phyloP scores from a whole-genome alignment of 2,329 filamentous ascomycete species.

The Alternaria sp. region DNA sequence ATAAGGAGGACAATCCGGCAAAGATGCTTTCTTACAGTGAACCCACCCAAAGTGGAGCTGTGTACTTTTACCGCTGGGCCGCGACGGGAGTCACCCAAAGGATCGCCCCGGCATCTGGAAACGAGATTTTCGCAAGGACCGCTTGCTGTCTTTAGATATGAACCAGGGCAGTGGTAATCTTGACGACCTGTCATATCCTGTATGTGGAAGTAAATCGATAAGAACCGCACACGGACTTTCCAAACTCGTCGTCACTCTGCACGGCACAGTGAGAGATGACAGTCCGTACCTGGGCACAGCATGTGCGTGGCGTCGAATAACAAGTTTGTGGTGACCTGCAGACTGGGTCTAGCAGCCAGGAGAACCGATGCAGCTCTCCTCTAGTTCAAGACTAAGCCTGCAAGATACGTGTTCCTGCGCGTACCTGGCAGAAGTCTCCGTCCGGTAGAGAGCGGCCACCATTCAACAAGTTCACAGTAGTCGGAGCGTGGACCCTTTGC shows the following conservation, averaged over 20 bases:
- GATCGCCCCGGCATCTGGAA: slow-evolving; percentile 1
- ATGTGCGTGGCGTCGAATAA: slow-evolving; percentile 4
- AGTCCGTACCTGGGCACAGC: not conserved
- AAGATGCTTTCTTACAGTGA: slow-evolving; percentile 2
- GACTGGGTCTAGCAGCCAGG: not conserved
- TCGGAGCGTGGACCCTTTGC: not conserved
- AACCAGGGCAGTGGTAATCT: not conserved
- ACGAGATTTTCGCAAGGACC: slow-evolving; percentile 14
- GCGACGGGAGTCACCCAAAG: not conserved
- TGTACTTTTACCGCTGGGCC: slow-evolving; percentile 1
- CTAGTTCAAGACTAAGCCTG: not conserved
- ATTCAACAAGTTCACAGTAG: slow-evolving; percentile 1
- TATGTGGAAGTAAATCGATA: not conserved
- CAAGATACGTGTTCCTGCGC: not conserved
- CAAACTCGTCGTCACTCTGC: slow-evolving; percentile 4
- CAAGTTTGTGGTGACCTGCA: slow-evolving; percentile 1
- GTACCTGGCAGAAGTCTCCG: not conserved
- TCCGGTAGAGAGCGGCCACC: slow-evolving; percentile 4
- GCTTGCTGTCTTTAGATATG: not conserved
- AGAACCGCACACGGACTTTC: not conserved
- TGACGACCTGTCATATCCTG: slow-evolving; percentile 3
- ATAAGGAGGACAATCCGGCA: not conserved
- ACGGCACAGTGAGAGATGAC: not conserved
- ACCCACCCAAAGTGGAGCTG: slow-evolving; percentile 5
- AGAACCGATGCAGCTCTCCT: not conserved